Base-by-base conservation (phyloP, 1,139 yeast species). In the Taphrina populina region DNA sequence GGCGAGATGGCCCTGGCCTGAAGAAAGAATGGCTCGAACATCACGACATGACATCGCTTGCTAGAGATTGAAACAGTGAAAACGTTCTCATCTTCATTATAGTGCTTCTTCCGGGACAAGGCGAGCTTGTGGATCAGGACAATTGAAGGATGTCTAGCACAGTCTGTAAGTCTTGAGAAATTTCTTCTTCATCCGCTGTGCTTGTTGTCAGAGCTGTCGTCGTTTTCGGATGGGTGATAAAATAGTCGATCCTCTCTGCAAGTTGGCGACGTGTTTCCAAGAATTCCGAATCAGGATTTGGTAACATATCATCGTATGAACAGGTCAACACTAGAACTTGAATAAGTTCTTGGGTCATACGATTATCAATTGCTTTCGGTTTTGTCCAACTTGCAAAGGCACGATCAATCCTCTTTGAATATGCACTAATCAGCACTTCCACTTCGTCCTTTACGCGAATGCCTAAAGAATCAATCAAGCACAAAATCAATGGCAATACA, bases 151-250 rank as follows among this genome's bases (percentile, higher is more conserved):
- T 19, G 11, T 37, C 43, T 19, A 37, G 30, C 5, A 29, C 43
- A 6, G 19, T 6, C 15, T 37, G 29, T 11, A 37, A 4, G 6
- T 37, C 32, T 7, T 30, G 21, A 2, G 23, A 11, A 3, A 43
- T 13, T 5, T 29, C 37, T 8, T 17, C 34, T 40, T 49, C 43
- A 20, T 37, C 33, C 8, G 29, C 35, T 7, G 26, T 17, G 13
- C 26, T 37, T n/a, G 17, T 37, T 8, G 13, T 41, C 15, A 39
- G 13, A 5, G 45, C 34, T 7, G 40, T 33, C 4, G 46, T 39
- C 17, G 54, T 39, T 26, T 35, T 37, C 10, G 54, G 54, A 32
- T 49, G 54, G 4, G 39, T 40, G 20, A 39, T 34, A 23, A 49
- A 21, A 24, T 49, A 49, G 13, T 49, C 54, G n/a, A 49, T 10